Evolutionary conservation across 1,284 basidiomycete genomes (phyloP).

Genomic region (Ceratobasidium sp.): DNA sequence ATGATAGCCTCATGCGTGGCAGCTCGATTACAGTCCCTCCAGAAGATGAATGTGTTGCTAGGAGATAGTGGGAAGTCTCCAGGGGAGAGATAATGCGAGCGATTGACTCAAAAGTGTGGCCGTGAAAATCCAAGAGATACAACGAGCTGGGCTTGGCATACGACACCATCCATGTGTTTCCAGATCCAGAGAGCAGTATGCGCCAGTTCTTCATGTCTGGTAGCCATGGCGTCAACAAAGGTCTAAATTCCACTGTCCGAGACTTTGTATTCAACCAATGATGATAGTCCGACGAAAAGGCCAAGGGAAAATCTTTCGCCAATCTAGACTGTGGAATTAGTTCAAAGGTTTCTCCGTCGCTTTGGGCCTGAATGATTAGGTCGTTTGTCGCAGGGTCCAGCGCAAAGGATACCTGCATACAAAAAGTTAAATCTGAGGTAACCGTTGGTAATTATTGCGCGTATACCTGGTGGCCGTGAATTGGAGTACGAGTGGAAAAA

Average conservation of each 20-base stretch:
- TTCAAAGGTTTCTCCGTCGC: background rate
- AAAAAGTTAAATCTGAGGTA: too few relatives aligned
- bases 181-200: background rate
- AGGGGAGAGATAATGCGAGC: constrained; percentile 9
- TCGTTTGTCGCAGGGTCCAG: background rate
- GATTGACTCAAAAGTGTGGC: background rate
- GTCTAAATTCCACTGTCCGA: constrained; percentile 13
- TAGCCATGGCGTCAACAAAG: constrained; percentile 23
- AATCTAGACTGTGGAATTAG: constrained; percentile 20
- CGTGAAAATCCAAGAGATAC: constrained; percentile 2
- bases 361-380: background rate
- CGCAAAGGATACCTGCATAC: background rate
- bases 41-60: background rate
- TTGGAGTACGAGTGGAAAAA: constrained; percentile 51
- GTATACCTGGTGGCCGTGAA: constrained; percentile 49
- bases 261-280: constrained; percentile 37
- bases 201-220: background rate
- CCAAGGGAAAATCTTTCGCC: constrained; percentile 14
- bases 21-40: constrained; percentile 31
- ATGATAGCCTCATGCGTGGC: constrained; percentile 46
- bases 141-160: background rate
- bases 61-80: constrained; percentile 21
- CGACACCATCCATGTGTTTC: background rate
- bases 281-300: constrained; percentile 20
- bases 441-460: too few relatives aligned